phyloP scores from a whole-genome alignment of 2,329 filamentous ascomycete species.

The Zymoseptoria passerinii region DNA sequence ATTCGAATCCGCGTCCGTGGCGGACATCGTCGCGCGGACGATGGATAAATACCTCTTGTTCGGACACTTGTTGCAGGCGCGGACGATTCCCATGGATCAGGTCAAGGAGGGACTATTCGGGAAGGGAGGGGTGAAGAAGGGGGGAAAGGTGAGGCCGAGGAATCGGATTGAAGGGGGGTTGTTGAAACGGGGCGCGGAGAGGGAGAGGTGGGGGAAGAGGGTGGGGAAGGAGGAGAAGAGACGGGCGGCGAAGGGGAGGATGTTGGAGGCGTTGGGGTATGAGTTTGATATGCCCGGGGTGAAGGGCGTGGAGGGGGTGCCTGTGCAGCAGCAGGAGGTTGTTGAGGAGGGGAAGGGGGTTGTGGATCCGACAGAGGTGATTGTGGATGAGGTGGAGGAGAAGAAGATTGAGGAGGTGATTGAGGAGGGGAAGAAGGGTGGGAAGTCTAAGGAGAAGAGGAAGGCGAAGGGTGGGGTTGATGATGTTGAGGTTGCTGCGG shows the following conservation, averaged over 20 bases:
- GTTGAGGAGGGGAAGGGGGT: slow-evolving; percentile 21
- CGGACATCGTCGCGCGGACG: slow-evolving; percentile 83
- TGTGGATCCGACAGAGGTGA: slow-evolving; percentile 19
- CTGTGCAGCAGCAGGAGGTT: slow-evolving; percentile 32
- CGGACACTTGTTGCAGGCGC: slow-evolving; percentile 85
- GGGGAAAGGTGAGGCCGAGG: slow-evolving; percentile 78
- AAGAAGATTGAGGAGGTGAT: slow-evolving; percentile 9
- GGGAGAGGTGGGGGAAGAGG: slow-evolving; percentile 70
- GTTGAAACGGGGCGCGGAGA: slow-evolving; percentile 63
- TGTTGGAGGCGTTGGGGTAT: slow-evolving; percentile 74
- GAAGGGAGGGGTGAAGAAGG: too few relatives aligned
- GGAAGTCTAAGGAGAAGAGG: slow-evolving; percentile 16
- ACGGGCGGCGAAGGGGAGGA: slow-evolving; percentile 60
- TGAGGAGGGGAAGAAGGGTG: slow-evolving; percentile 6
- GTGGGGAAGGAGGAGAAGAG: slow-evolving; percentile 64
- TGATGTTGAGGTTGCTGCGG: slow-evolving; percentile 4
- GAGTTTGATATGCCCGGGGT: slow-evolving; percentile 67
- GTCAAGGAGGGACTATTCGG: slow-evolving; percentile 78
- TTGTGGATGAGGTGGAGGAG: slow-evolving; percentile 25
- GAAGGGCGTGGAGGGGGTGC: slow-evolving; percentile 53
- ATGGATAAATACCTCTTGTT: slow-evolving; percentile 98
- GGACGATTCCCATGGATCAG: slow-evolving; percentile 65
- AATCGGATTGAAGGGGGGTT: slow-evolving; percentile 74
- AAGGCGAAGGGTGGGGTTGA: slow-evolving; percentile 8
- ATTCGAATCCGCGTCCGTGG: slow-evolving; percentile 68